Percentiles rank a stretch among this genome's conserved stretches.
Evolutionary conservation across 2,329 filamentous ascomycete genomes (phyloP).

Genomic region (Verticillium nubilum): DNA sequence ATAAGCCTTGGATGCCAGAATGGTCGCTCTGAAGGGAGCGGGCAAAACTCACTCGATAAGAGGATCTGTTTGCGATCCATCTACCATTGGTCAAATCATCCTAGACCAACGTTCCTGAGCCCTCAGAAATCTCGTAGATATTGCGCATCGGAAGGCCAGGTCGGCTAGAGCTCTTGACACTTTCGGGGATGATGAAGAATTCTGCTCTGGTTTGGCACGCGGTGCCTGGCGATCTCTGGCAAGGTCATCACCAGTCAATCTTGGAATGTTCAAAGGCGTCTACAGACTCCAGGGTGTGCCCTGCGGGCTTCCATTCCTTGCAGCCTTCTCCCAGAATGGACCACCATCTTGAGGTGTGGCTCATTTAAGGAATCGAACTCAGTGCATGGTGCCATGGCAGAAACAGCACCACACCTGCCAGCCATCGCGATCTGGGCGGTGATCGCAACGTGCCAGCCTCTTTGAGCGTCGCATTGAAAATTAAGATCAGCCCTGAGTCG

Average conservation of each 20-base stretch:
- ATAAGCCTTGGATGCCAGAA: too few species aligned
- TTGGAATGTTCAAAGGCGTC: neutral
- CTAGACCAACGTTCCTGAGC: too few species aligned
- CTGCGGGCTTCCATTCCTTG: neutral
- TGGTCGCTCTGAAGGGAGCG: too few species aligned
- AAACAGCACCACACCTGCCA: neutral
- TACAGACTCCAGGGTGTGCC: neutral
- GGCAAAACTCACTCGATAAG: too few species aligned
- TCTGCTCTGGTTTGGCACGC: neutral
- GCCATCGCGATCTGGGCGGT: neutral
- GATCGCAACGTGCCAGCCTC: neutral
- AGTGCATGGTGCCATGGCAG: neutral
- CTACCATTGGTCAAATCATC: too few species aligned
- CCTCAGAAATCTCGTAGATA: too few species aligned
- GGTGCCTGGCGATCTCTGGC: too few species aligned
- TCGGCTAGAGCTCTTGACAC: too few species aligned
- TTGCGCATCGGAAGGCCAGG: too few species aligned
- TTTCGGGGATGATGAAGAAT: too few species aligned
- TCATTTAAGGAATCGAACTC: neutral
- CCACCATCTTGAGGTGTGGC: neutral
- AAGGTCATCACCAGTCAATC: neutral
- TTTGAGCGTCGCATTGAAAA: neutral
- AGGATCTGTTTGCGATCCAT: too few species aligned
- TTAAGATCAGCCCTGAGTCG: neutral
- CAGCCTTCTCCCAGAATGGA: neutral